A percentile compares a stretch with the other conserved stretches of the same genome.
Evolutionary conservation across 2,329 filamentous ascomycete species (phyloP).

Genomic region (Pseudogymnoascus sp.): DNA sequence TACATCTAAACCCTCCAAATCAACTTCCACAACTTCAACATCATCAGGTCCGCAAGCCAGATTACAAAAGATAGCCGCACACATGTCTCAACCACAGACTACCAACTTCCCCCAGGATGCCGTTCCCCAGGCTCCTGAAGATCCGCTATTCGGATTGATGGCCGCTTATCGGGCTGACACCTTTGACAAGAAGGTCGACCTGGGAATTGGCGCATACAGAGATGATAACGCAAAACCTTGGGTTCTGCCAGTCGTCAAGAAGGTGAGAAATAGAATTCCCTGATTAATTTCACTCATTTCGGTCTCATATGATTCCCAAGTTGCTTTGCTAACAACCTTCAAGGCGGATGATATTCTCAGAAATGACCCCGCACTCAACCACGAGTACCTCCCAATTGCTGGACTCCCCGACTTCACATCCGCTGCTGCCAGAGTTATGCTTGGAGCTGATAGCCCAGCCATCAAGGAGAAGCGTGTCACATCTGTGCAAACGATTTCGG

Average conservation of each 20-base stretch:
- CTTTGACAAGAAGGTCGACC: constrained; percentile 76
- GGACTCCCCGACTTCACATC: constrained; percentile 79
- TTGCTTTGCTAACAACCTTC: constrained; percentile 14
- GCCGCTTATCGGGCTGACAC: constrained; percentile 78
- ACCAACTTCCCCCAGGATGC: constrained; percentile 69
- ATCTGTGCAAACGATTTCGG: constrained; percentile 91
- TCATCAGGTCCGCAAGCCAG: constrained; percentile 41
- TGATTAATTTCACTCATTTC: constrained; percentile 8
- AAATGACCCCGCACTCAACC: constrained; percentile 84
- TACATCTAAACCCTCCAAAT: constrained; percentile 13
- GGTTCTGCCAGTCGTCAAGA: constrained; percentile 93
- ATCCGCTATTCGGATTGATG: constrained; percentile 90
- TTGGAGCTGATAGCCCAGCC: constrained; percentile 73
- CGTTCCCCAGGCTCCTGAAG: constrained; percentile 87
- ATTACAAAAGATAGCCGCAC: constrained; percentile 57
- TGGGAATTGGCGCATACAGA: constrained; percentile 88
- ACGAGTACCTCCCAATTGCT: constrained; percentile 97
- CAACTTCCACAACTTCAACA: constrained; percentile 14
- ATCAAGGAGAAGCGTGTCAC: constrained; percentile 74
- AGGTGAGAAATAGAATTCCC: constrained; percentile 53
- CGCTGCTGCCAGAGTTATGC: constrained; percentile 84
- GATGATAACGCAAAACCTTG: constrained; percentile 95
- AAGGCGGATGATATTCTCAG: constrained; percentile 88
- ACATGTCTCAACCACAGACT: constrained; percentile 52
- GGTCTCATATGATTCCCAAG: neutral